phyloP scores from a whole-genome alignment of 2,329 filamentous ascomycete genomes.

The Neofusicoccum kwambonambiense region DNA sequence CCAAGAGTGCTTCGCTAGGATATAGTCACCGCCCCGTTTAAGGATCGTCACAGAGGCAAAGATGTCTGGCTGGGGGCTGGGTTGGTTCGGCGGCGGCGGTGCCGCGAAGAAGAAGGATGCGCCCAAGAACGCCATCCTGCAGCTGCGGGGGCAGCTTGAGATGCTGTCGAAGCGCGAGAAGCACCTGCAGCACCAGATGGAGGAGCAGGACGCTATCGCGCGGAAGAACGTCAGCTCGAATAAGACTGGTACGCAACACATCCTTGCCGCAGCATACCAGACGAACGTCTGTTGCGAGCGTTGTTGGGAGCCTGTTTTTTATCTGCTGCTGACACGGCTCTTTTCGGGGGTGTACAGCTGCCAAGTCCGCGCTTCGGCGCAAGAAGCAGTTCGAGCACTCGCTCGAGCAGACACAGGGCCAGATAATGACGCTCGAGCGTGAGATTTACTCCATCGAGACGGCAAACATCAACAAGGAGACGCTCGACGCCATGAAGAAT shows the following conservation, averaged over 20 bases:
- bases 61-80: conserved; percentile 49
- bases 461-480: conserved; percentile 98
- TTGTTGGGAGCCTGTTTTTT: too few relatives aligned
- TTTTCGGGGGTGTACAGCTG: conserved; percentile 58
- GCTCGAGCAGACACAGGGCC: conserved; percentile 82
- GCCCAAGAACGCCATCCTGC: conserved; percentile 94
- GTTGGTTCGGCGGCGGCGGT: conserved; percentile 82
- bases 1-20: background rate
- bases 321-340: background rate
- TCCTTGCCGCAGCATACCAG: too few relatives aligned
- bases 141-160: conserved; percentile 82
- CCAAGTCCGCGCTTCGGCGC: conserved; percentile 83
- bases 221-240: conserved; percentile 85
- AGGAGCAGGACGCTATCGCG: conserved; percentile 85
- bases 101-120: conserved; percentile 87
- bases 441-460: conserved; percentile 97
- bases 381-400: conserved; percentile 95
- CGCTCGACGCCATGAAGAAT: conserved; percentile 85
- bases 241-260: conserved; percentile 69
- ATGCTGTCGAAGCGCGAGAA: conserved; percentile 97
- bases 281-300: too few relatives aligned
- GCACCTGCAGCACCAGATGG: conserved; percentile 87
- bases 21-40: background rate
- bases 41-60: background rate
- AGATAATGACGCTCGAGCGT: conserved; percentile 89